Evolutionary conservation across 1,139 yeast genomes (phyloP).

Genomic region (Kluyveromyces marxianus): DNA sequence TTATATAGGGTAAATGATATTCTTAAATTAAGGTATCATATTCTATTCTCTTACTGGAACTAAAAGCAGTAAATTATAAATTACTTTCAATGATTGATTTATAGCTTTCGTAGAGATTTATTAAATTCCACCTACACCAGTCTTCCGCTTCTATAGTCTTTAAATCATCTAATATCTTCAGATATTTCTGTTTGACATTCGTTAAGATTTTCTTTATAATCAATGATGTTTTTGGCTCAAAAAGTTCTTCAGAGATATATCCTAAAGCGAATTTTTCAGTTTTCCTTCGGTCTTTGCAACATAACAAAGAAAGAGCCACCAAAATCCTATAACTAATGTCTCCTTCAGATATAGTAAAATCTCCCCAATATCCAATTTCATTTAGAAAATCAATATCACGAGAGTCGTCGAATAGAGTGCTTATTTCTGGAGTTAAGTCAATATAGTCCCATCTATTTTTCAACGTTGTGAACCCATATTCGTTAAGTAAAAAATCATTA

Average conservation of each 20-base stretch:
- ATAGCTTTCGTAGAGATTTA: conserved; percentile 18
- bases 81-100: conserved; percentile 18
- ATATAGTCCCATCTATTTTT: conserved; percentile 62
- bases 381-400: conserved; percentile 42
- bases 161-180: conserved; percentile 15
- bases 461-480: conserved; percentile 69
- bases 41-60: too few relatives aligned
- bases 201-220: conserved; percentile 35
- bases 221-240: conserved; percentile 12
- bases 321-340: conserved; percentile 66
- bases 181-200: conserved; percentile 26
- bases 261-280: conserved; percentile 26
- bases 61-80: conserved; percentile 4
- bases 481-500: conserved; percentile 71
- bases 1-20: neutral
- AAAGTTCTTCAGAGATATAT: conserved; percentile 25
- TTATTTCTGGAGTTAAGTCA: conserved; percentile 47
- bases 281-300: conserved; percentile 18
- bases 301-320: conserved; percentile 55
- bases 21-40: too few relatives aligned
- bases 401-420: conserved; percentile 31
- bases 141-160: conserved; percentile 5
- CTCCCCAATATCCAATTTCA: conserved; percentile 54
- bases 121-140: conserved; percentile 5
- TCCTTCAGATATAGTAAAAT: conserved; percentile 52